phyloP scores from a whole-genome alignment of 2,329 filamentous ascomycete species.

The Claviceps quebecensis region DNA sequence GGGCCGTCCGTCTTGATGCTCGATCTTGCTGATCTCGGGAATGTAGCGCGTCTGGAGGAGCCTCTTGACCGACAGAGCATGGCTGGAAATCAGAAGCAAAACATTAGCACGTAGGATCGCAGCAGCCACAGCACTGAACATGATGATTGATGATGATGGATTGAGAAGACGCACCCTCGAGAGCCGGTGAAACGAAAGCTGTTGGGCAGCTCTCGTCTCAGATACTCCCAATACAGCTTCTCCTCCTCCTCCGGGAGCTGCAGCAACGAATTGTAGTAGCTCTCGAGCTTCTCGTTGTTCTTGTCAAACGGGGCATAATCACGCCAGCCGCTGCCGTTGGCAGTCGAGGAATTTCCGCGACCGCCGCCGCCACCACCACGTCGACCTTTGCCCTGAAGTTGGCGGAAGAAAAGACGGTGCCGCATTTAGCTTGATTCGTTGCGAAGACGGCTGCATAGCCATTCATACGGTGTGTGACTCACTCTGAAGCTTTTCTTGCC shows the following conservation, averaged over 20 bases:
- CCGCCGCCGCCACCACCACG: constrained; percentile 22
- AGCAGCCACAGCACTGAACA: neutral
- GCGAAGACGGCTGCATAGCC: neutral
- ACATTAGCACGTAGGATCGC: constrained; percentile 6
- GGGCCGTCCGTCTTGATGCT: constrained; percentile 64
- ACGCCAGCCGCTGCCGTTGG: constrained; percentile 16
- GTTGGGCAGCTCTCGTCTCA: constrained; percentile 80
- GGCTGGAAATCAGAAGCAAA: constrained; percentile 31
- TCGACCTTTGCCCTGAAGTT: constrained; percentile 21
- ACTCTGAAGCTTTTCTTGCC: constrained; percentile 25
- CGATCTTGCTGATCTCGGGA: constrained; percentile 74
- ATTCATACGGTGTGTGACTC: constrained; percentile 4
- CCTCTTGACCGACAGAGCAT: constrained; percentile 84
- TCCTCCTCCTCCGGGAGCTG: constrained; percentile 67
- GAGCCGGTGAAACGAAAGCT: constrained; percentile 96
- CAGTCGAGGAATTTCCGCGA: constrained; percentile 9
- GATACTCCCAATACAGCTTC: constrained; percentile 67
- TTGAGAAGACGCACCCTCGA: constrained; percentile 48
- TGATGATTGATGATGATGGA: neutral
- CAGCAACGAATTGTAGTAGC: constrained; percentile 69
- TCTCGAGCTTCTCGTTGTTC: constrained; percentile 71
- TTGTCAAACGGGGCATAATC: constrained; percentile 42
- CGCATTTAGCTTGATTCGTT: neutral
- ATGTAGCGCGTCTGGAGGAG: constrained; percentile 81
- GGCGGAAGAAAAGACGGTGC: constrained; percentile 5